Evolutionary conservation across 305 asterid species (phyloP), one percentile per base, ranked within the genome.

Genomic region (Fraxinus latifolia): DNA sequence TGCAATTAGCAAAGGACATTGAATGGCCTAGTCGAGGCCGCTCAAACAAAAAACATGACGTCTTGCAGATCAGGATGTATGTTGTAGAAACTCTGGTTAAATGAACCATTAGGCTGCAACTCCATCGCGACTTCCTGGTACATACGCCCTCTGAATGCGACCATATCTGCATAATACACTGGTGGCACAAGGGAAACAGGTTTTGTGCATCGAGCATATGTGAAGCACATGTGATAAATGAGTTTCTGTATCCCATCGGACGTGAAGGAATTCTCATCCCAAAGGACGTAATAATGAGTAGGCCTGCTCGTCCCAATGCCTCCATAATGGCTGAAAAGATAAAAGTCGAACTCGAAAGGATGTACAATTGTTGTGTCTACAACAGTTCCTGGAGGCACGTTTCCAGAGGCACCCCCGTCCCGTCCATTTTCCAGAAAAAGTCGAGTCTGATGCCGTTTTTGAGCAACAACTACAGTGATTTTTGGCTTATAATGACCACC

Each of bases 381-480:
- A 58, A 94, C 98, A 1, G 96, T 92, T 7, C 95, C 96, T 0
- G 97, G 97, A 31, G 93, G 96, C 17, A 92, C 89, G 78, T 94
- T 92, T 14, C 81, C 92, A 0, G 87, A 32, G 1, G 14, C 27
- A 0, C 88, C 86, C 1, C 85, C 89, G 14, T 88, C 90, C 0
- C 15, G 77, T 12, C 32, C 33, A 58, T 84, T 77, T 14, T 79
- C 84, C 0, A 79, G 84, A 29, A 93, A 91, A 31, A 93, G 89
- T 2, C 97, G 85, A 0, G 95, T 92, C 31, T 85, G 93, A 81
- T 93, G 98, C 11, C 96, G 83, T 74, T 93, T 92, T 29, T 90
- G 93, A 42, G 93, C 95, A 31, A 93, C 93, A 21, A 93, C 87
- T 12, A 94, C 75, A 2, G 98, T 92, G 14, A 94, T 89, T 0